These are phyloP conservation scores for Phyllosticta capitalensis DNA, from an alignment of 2,329 filamentous ascomycete species.

Conservation along the genomic window DNA sequence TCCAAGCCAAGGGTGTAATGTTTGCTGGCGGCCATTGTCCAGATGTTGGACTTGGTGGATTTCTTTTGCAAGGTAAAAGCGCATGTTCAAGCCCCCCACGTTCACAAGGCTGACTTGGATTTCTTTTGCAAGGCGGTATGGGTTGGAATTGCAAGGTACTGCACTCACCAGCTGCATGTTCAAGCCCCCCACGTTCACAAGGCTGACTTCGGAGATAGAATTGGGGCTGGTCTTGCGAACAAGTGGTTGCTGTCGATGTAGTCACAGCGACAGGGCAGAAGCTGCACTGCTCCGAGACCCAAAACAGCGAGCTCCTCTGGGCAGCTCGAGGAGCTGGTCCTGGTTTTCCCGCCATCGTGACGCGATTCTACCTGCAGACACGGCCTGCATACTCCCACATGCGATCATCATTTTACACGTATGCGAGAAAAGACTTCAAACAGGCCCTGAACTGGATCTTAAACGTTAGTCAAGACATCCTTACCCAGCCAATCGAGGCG, in stretches of 20 bases:
- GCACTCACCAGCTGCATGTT: slow-evolving; percentile 9
- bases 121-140: slow-evolving; percentile 23
- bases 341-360: slow-evolving; percentile 46
- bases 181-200: too few relatives aligned
- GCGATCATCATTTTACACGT: slow-evolving; percentile 36
- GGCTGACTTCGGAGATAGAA: slow-evolving; percentile 25
- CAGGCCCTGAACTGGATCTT: slow-evolving; percentile 41
- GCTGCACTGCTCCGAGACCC: slow-evolving; percentile 26
- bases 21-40: slow-evolving; percentile 49
- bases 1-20: slow-evolving; percentile 33
- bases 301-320: slow-evolving; percentile 42
- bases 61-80: slow-evolving; percentile 48
- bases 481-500: background rate
- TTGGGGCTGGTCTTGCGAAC: slow-evolving; percentile 48
- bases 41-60: slow-evolving; percentile 48
- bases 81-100: too few relatives aligned
- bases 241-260: slow-evolving; percentile 37
- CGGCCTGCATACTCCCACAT: slow-evolving; percentile 17
- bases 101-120: too few relatives aligned
- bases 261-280: slow-evolving; percentile 37
- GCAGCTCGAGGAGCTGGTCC: slow-evolving; percentile 40
- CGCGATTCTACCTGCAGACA: slow-evolving; percentile 40
- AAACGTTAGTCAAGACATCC: slow-evolving; percentile 22
- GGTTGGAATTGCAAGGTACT: slow-evolving; percentile 39
- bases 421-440: slow-evolving; percentile 36